Conservation (phyloP, 352 stramenopile species). For the Globisporangium emineosum region DNA sequence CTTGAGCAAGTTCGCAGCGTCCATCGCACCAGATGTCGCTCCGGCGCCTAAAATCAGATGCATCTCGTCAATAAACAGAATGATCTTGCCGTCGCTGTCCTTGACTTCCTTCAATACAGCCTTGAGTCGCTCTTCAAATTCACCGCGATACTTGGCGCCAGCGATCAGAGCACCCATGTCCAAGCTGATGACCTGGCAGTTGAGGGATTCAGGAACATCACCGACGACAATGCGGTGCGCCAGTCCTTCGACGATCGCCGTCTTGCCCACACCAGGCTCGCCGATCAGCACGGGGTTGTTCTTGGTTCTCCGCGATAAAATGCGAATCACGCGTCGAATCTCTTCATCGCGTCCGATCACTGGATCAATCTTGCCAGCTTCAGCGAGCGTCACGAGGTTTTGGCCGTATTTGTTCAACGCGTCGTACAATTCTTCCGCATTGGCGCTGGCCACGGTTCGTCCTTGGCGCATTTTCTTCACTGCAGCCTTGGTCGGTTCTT, state of each 20-base stretch:
- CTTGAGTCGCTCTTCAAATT: slow-evolving; percentile 98
- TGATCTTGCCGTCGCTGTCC: slow-evolving; percentile 93
- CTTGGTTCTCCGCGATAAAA: slow-evolving; percentile 95
- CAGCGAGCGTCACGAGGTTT: slow-evolving; percentile 91
- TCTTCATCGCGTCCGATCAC: slow-evolving; percentile 98
- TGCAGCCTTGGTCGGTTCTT: slow-evolving; percentile 62
- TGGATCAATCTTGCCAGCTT: slow-evolving; percentile 96
- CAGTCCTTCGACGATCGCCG: slow-evolving; percentile 93
- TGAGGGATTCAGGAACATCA: slow-evolving; percentile 94
- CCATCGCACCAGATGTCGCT: slow-evolving; percentile 91
- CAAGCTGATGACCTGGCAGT: slow-evolving; percentile 89
- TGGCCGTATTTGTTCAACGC: slow-evolving; percentile 94
- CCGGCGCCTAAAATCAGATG: slow-evolving; percentile 96
- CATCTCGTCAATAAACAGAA: slow-evolving; percentile 99
- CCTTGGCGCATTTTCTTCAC: slow-evolving; percentile 60
- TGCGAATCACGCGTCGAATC: slow-evolving; percentile 95
- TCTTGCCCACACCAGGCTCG: slow-evolving; percentile 97
- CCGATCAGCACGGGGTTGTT: slow-evolving; percentile 98
- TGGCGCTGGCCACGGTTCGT: slow-evolving; percentile 67
- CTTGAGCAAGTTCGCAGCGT: slow-evolving; percentile 98
- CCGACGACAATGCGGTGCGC: slow-evolving; percentile 96
- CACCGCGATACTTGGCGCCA: slow-evolving; percentile 96
- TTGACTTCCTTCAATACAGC: slow-evolving; percentile 93
- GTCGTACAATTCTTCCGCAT: slow-evolving; percentile 91
- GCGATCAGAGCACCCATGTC: slow-evolving; percentile 97